phyloP scores from a whole-genome alignment of 805 yeast species.

The Pichia sporocuriosa region DNA sequence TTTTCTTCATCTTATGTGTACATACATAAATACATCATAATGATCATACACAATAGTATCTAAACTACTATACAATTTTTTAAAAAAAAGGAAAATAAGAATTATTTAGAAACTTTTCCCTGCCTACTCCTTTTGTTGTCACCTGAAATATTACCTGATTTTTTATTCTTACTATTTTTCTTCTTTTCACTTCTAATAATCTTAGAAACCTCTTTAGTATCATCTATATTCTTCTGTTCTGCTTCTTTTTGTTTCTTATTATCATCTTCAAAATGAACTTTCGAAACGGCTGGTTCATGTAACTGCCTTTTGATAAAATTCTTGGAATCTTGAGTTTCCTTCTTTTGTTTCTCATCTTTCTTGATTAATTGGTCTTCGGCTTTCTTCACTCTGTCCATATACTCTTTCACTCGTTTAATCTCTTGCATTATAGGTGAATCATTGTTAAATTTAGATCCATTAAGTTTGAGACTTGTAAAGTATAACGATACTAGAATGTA shows the following conservation, averaged over 20 bases:
- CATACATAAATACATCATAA: no score
- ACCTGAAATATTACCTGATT: background rate
- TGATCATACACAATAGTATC: no score
- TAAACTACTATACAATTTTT: no score
- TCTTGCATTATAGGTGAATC: conserved; percentile 63
- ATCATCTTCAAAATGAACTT: conserved; percentile 42
- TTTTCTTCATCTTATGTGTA: no score
- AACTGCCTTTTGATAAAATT: conserved; percentile 28
- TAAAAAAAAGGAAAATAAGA: no score
- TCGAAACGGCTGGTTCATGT: conserved; percentile 45
- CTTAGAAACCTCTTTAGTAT: background rate
- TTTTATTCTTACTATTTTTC: background rate
- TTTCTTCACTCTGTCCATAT: conserved; percentile 51
- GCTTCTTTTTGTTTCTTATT: background rate
- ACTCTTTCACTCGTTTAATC: conserved; percentile 57
- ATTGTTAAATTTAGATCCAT: conserved; percentile 46
- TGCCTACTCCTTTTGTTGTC: background rate
- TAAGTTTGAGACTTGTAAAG: conserved; percentile 52
- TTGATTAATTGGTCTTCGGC: conserved; percentile 27
- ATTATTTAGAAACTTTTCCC: no score
- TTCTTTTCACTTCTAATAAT: conserved; percentile 16
- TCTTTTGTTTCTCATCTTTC: conserved; percentile 21
- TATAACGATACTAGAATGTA: conserved; percentile 51
- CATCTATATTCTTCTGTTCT: background rate
- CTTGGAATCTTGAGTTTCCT: conserved; percentile 13